Percentiles rank a stretch among this genome's conserved stretches.
Conservation (phyloP, 768 basidiomycete species). For the Coprinopsis marcescibilis region DNA sequence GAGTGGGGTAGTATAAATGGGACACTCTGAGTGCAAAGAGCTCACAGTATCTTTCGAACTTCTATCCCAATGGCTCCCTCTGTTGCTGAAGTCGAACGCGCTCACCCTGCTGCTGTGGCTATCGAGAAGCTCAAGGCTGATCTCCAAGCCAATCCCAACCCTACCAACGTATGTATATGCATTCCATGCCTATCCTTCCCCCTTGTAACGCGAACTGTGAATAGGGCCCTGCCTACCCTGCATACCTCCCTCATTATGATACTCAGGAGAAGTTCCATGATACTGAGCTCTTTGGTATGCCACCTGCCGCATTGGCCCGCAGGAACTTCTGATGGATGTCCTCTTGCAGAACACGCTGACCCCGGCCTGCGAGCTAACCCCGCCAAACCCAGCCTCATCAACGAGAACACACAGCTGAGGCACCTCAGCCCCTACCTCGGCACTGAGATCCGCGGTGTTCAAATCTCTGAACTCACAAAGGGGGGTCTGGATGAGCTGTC, state of each 20-base stretch:
- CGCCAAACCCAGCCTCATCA: slow-evolving; percentile 44
- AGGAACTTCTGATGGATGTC: slow-evolving; percentile 1
- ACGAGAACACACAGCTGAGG: slow-evolving; percentile 28
- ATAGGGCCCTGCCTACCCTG: slow-evolving; percentile 40
- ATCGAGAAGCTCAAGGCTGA: slow-evolving; percentile 9
- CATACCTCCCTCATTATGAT: slow-evolving; percentile 43
- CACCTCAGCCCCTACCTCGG: slow-evolving; percentile 47
- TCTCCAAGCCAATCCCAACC: neutral
- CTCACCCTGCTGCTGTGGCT: slow-evolving; percentile 5
- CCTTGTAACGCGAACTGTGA: neutral
- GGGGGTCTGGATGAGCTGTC: slow-evolving; percentile 51
- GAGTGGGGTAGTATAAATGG: no score
- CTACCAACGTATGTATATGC: neutral
- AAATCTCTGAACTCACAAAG: slow-evolving; percentile 44
- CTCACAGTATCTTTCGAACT: no score
- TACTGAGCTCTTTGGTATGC: slow-evolving; percentile 38
- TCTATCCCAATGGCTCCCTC: slow-evolving; percentile 25
- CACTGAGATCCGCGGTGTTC: slow-evolving; percentile 43
- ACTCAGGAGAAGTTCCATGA: slow-evolving; percentile 43
- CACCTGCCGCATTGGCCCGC: neutral
- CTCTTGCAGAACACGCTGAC: slow-evolving; percentile 32
- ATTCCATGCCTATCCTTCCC: neutral
- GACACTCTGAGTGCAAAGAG: no score
- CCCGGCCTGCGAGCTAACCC: slow-evolving; percentile 44
- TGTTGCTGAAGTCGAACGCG: slow-evolving; percentile 21